Evolutionary conservation across 306 rosid species (phyloP).

Genomic region (Datisca glomerata): DNA sequence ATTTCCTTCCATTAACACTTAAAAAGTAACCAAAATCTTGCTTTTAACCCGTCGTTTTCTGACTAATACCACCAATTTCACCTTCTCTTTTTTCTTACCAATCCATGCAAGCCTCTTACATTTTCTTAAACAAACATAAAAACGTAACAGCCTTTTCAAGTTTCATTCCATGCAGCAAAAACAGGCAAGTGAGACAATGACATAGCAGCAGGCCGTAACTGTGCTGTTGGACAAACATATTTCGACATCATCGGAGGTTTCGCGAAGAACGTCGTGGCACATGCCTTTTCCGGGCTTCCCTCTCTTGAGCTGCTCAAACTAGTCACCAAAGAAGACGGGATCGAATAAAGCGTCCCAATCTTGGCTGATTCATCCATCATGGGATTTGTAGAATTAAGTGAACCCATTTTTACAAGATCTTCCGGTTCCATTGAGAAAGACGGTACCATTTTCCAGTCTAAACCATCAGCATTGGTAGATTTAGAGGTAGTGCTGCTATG

Average conservation of each 20-base stretch:
- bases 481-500: no score
- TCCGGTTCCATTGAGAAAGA: slow-evolving; percentile 12
- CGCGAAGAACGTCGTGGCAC: slow-evolving; percentile 1
- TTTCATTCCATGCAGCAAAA: slow-evolving; percentile 56
- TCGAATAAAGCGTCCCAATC: neutral
- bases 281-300: slow-evolving; percentile 16
- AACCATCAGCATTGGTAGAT: slow-evolving; percentile 13
- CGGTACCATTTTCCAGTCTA: slow-evolving; percentile 55
- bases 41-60: neutral
- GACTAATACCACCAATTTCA: neutral
- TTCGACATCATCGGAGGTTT: slow-evolving; percentile 1
- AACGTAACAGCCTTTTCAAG: neutral
- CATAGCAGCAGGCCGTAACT: slow-evolving; percentile 34
- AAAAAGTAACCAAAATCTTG: neutral
- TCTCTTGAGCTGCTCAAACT: slow-evolving; percentile 28
- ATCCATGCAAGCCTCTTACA: neutral
- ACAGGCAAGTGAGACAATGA: slow-evolving; percentile 62
- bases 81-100: neutral
- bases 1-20: neutral
- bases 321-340: neutral
- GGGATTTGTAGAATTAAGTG: neutral
- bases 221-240: slow-evolving; percentile 15
- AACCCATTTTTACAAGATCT: fast-evolving
- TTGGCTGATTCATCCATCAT: neutral
- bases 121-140: neutral